phyloP scores from a whole-genome alignment of 2,329 filamentous ascomycete genomes.

The Colletotrichum eremochloae region DNA sequence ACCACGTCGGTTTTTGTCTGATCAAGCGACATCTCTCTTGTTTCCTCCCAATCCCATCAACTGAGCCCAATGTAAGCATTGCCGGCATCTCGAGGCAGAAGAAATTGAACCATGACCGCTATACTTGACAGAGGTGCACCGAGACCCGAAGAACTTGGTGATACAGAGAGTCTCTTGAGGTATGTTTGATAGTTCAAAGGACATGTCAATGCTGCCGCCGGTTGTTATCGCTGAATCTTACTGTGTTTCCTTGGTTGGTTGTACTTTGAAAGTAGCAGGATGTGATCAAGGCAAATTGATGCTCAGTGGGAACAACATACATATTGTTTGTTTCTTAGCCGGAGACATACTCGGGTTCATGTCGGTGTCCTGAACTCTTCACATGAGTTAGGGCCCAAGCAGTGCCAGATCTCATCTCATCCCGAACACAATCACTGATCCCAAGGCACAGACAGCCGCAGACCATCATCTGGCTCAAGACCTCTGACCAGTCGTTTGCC shows the following conservation, averaged over 20 bases:
- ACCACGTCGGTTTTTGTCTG: background rate
- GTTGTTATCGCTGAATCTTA: background rate
- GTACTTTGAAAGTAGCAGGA: background rate
- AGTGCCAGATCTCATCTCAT: background rate
- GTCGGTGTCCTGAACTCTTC: too few species aligned
- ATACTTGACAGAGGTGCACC: constrained; percentile 25
- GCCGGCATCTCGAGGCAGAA: background rate
- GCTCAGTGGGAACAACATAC: too few species aligned
- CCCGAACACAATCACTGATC: background rate
- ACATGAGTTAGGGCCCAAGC: background rate
- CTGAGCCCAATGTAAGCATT: background rate
- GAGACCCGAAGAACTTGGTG: constrained; percentile 27
- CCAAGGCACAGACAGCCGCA: constrained; percentile 30
- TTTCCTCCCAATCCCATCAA: background rate
- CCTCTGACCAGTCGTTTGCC: constrained; percentile 27
- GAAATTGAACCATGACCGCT: constrained; percentile 14
- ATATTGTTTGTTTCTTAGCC: background rate
- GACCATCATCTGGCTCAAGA: constrained; percentile 38
- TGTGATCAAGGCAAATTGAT: background rate
- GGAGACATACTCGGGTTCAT: too few species aligned
- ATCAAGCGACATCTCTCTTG: background rate
- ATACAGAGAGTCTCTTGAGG: constrained; percentile 23
- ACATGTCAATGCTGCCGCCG: background rate
- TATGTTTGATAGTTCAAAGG: background rate
- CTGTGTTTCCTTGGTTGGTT: background rate